A percentile compares a stretch with the other conserved stretches of the same genome.
Conservation (phyloP, 306 rosid genomes). For the Comarum palustre region DNA sequence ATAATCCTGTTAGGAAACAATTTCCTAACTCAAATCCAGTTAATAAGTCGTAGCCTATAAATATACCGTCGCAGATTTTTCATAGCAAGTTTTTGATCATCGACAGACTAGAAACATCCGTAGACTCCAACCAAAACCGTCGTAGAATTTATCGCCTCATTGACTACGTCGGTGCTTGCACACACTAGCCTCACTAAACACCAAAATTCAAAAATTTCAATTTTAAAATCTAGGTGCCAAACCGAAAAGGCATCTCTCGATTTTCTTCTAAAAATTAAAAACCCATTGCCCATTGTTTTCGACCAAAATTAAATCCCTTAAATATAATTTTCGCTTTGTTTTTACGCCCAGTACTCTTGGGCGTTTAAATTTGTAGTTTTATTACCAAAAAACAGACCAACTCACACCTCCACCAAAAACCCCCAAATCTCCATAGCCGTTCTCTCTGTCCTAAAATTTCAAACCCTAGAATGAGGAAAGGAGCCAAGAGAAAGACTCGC, state of each 20-base stretch:
- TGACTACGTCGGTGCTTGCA: background rate
- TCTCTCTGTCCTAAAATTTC: background rate
- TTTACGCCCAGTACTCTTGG: background rate
- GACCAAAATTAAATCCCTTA: background rate
- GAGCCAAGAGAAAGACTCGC: constrained; percentile 48
- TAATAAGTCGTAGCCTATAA: background rate
- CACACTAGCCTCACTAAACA: background rate
- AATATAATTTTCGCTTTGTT: background rate
- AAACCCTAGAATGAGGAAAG: constrained; percentile 40
- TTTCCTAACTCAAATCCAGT: no score
- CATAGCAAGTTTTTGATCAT: background rate
- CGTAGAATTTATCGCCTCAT: background rate
- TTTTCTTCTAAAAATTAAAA: background rate
- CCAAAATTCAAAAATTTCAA: background rate
- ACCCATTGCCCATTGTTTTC: background rate
- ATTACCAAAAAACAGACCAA: background rate
- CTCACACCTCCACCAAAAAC: background rate
- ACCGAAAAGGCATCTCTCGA: background rate
- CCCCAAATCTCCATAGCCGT: background rate
- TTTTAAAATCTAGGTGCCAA: background rate
- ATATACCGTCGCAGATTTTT: background rate
- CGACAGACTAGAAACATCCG: background rate
- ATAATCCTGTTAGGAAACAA: background rate
- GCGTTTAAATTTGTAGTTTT: background rate
- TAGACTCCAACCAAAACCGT: background rate